Conservation (phyloP, 352 stramenopile species). For the Phytophthora colocasiae region DNA sequence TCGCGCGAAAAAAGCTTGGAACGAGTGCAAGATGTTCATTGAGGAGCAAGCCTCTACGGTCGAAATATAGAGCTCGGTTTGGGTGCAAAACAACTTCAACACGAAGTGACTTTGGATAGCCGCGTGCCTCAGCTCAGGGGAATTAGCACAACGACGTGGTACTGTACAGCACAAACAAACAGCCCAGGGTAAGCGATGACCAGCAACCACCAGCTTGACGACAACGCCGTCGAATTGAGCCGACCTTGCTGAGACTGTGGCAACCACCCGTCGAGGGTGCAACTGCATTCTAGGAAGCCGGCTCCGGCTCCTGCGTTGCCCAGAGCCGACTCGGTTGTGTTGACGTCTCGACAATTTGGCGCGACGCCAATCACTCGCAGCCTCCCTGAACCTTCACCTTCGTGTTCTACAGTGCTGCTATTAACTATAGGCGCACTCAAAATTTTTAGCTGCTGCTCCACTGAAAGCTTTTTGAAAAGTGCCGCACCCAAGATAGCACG, state of each 20-base stretch:
- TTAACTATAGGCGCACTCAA: no score
- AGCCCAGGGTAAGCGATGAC: conserved; percentile 13
- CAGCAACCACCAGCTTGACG: conserved; percentile 6
- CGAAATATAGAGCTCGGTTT: conserved; percentile 19
- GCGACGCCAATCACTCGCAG: conserved; percentile 17
- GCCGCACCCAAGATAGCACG: no score
- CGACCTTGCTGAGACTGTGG: not conserved
- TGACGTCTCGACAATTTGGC: conserved; percentile 27
- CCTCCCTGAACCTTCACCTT: conserved; percentile 22
- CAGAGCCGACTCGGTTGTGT: conserved; percentile 14
- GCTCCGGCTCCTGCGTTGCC: conserved; percentile 12
- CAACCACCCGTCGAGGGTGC: conserved; percentile 13
- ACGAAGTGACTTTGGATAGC: conserved; percentile 33
- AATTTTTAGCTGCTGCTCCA: no score
- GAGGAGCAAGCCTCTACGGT: conserved; percentile 1
- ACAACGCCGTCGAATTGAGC: conserved; percentile 9
- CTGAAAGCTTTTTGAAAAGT: no score
- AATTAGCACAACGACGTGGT: conserved; percentile 11
- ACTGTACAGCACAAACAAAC: no score
- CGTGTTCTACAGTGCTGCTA: no score
- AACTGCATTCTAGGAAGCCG: conserved; percentile 27
- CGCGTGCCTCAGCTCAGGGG: conserved; percentile 12
- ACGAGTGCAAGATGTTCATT: not conserved
- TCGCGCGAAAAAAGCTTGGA: conserved; percentile 17
- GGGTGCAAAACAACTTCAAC: conserved; percentile 27